These are phyloP conservation scores for Stentor coeruleus DNA, from an alignment of 73 alveolate species.

Conservation along the genomic window DNA sequence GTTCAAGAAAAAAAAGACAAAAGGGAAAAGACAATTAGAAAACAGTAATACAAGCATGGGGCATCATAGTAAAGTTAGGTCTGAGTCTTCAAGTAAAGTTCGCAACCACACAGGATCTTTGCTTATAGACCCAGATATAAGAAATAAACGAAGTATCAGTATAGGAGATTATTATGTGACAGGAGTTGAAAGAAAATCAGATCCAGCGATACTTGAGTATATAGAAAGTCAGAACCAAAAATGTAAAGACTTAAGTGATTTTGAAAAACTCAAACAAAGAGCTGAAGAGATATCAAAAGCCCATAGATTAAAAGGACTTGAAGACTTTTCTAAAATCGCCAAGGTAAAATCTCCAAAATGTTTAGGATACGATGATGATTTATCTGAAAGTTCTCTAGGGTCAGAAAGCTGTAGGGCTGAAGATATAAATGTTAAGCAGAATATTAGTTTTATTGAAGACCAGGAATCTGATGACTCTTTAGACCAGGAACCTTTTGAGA, in stretches of 20 bases:
- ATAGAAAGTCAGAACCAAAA: background rate
- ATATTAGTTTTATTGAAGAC: slow-evolving; percentile 1
- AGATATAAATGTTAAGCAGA: background rate
- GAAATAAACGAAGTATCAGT: background rate
- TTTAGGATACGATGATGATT: background rate
- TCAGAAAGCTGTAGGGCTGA: no score
- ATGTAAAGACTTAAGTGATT: background rate
- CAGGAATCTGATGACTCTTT: background rate
- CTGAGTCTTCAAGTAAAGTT: background rate
- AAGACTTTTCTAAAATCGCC: background rate
- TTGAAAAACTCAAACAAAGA: background rate
- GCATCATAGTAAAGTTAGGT: background rate
- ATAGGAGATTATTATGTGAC: background rate
- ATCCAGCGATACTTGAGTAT: background rate
- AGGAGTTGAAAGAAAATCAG: background rate
- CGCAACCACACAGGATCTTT: background rate
- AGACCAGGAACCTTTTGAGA: background rate
- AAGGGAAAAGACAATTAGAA: no score
- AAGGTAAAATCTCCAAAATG: background rate
- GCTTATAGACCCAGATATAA: background rate
- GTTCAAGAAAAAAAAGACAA: background rate
- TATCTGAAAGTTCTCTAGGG: no score
- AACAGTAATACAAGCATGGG: no score
- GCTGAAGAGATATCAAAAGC: background rate
- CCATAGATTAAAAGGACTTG: background rate